Evolutionary conservation across 164 flowering plant species (phyloP).

Genomic region (Vitis rotundifolia): DNA sequence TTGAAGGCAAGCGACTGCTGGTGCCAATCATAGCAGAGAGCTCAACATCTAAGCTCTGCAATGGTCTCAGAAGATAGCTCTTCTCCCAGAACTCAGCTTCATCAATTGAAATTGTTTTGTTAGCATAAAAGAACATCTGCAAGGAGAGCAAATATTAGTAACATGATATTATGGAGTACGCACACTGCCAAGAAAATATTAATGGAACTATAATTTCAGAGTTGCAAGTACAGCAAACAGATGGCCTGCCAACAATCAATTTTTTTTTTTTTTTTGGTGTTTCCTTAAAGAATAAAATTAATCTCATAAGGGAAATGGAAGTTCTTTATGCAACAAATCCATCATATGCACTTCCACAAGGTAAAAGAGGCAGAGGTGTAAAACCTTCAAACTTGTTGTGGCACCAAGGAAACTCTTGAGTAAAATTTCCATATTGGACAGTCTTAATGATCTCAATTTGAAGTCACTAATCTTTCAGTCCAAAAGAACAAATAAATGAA

Average conservation of each 20-base stretch:
- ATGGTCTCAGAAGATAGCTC: constrained; percentile 64
- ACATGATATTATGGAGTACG: neutral
- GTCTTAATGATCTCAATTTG: too few species aligned
- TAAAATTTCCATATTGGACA: too few species aligned
- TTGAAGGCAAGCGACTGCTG: constrained; percentile 16
- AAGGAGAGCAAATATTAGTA: constrained; percentile 1
- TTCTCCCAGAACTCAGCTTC: constrained; percentile 92
- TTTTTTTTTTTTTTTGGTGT: too few species aligned
- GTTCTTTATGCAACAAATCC: neutral
- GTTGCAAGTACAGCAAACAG: neutral
- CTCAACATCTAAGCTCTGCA: constrained; percentile 30
- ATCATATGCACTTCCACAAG: neutral
- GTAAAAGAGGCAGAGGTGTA: neutral
- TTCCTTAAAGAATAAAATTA: too few species aligned
- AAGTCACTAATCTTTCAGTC: too few species aligned
- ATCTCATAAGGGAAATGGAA: neutral
- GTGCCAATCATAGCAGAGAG: constrained; percentile 14
- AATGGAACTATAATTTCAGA: neutral
- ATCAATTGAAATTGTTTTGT: constrained; percentile 59
- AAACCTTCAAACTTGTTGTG: constrained; percentile 3
- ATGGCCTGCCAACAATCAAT: neutral
- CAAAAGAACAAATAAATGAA: neutral
- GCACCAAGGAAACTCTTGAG: neutral
- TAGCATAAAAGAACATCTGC: constrained; percentile 89
- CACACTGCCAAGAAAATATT: neutral